A percentile compares a stretch with the other conserved stretches of the same genome.
Evolutionary conservation across 805 yeast species (phyloP).

Genomic region (Yamadazyma philogaea): DNA sequence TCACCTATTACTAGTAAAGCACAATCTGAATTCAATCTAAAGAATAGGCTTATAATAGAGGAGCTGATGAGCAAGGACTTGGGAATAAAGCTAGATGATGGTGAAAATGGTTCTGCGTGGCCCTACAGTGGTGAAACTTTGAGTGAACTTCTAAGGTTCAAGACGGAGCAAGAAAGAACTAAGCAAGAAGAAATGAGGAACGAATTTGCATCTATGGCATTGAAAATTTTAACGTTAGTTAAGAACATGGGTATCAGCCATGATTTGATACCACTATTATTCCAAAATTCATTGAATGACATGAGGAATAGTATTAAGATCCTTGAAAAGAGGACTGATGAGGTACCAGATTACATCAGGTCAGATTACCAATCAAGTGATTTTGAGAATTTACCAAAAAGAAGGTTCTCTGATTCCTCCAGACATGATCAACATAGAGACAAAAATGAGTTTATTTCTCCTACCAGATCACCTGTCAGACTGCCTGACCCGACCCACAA

Average conservation of each 20-base stretch:
- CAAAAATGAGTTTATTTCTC: conserved; percentile 24
- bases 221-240: conserved; percentile 35
- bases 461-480: conserved; percentile 28
- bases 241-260: conserved; percentile 31
- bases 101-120: conserved; percentile 18
- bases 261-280: conserved; percentile 36
- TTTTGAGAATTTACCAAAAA: conserved; percentile 7
- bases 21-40: conserved; percentile 2
- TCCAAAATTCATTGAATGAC: conserved; percentile 17
- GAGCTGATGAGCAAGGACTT: conserved; percentile 21
- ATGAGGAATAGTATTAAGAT: conserved; percentile 13
- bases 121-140: conserved; percentile 36
- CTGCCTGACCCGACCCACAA: conserved; percentile 25
- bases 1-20: conserved; percentile 1
- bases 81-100: conserved; percentile 15
- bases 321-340: conserved; percentile 18
- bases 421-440: conserved; percentile 4
- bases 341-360: conserved; percentile 6
- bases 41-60: conserved; percentile 18
- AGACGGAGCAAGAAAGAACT: conserved; percentile 43
- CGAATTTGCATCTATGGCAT: conserved; percentile 28
- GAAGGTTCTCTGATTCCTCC: conserved; percentile 24
- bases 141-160: conserved; percentile 31
- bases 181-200: conserved; percentile 34
- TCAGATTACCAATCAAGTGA: not conserved